Base-by-base conservation (phyloP, 495 filamentous ascomycete genomes). In the Hapsidospora chrysogenum region DNA sequence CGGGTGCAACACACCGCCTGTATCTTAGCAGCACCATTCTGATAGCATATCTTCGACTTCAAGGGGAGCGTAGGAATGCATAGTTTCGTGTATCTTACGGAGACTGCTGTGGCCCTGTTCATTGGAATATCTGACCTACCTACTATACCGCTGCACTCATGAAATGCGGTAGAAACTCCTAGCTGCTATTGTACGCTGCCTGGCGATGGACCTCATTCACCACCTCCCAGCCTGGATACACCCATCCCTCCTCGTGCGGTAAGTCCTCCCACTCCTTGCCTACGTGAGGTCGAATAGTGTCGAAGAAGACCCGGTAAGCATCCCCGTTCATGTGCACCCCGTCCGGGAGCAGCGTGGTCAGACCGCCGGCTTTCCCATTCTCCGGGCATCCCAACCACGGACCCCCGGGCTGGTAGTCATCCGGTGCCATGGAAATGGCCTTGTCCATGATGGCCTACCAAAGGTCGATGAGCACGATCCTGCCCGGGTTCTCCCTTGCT, bases 401-500 rank as follows among this genome's bases (percentile, higher is more conserved):
- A 2, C 63, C 56, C 17, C 46, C 52, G 35, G 52, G 43, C 31
- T 64, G 48, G 29, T 51, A 54, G 11, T 23, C 33, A 13, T 49
- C 51, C n/a, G 57, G 52, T 18, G 58, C 57, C 44, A 51, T 50
- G 16, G 41, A 45, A 23, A 56, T 51, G 17, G 73, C 68, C 23
- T 57, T 51, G 13, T 70, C 50, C 70, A 89, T 78, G 36, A 92
- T 65, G 0, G 73, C 69, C 27, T 64, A 66, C 70, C 78, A 85
- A 0, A 92, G 59, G 52, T 94, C 79, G 13, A 82, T 61, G 3
- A 86, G 71, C 2, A 72, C 66, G 5, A 89, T 50, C n/a, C n/a
- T n/a, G 2, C 61, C 64, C 1, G 53, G 45, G 18, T 78, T 53
- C 38, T 73, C 68, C 17, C 62, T 51, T 1, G 71, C 83, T 14